These are phyloP conservation scores for Thelonectria olida DNA, from an alignment of 2,329 filamentous ascomycete genomes.

Conservation along the genomic window DNA sequence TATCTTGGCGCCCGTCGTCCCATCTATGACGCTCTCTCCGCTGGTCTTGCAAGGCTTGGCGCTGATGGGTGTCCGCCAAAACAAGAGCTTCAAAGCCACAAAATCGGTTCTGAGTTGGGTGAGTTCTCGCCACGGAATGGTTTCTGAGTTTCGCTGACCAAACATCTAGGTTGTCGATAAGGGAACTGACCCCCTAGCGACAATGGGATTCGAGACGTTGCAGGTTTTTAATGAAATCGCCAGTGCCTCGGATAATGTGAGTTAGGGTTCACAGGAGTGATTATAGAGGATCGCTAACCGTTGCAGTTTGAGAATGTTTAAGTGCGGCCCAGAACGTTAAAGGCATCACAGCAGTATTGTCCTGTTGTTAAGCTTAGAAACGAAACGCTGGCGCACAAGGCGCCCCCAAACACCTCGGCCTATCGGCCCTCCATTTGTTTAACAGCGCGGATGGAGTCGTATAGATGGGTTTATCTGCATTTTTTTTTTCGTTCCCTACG, in stretches of 20 bases:
- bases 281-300: background rate
- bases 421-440: too few species aligned
- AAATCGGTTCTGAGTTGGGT: constrained; percentile 84
- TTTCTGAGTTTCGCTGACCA: constrained; percentile 24
- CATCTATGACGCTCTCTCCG: constrained; percentile 72
- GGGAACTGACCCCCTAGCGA: constrained; percentile 75
- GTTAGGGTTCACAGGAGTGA: constrained; percentile 3
- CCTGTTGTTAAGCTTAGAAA: too few species aligned
- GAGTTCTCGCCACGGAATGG: constrained; percentile 45
- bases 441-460: too few species aligned
- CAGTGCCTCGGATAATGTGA: constrained; percentile 64
- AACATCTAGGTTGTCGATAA: constrained; percentile 71
- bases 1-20: constrained; percentile 82
- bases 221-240: constrained; percentile 86
- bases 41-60: constrained; percentile 80
- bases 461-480: too few species aligned
- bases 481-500: too few species aligned
- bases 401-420: too few species aligned
- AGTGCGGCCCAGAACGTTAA: too few species aligned
- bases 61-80: constrained; percentile 82
- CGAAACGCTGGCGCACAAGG: too few species aligned
- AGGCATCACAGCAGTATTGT: too few species aligned
- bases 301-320: constrained; percentile 11
- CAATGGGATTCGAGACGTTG: constrained; percentile 82
- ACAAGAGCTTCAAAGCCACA: constrained; percentile 79